Evolutionary conservation across 768 basidiomycete genomes (phyloP), one percentile per base, ranked within the genome.

Genomic region (Hericium coralloides): DNA sequence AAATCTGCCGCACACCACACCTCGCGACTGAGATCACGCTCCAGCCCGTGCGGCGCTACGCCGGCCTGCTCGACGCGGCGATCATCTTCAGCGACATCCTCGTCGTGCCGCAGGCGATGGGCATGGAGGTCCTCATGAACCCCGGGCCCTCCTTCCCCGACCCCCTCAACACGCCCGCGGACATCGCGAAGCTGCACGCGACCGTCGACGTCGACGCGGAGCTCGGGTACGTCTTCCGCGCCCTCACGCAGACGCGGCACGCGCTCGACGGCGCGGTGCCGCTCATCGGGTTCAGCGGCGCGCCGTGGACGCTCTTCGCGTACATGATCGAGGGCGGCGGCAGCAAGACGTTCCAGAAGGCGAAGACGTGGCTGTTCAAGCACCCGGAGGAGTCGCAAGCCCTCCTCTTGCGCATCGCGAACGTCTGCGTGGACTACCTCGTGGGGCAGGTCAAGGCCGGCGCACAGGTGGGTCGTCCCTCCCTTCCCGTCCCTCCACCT

Each of bases 31-130:
- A 92, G 67, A 76, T 99, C 65, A 98, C 97, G 14, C 71, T 98
- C 18, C 97, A 98, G 70, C 97, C 97, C 52, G 92, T 98, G 65
- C 82, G 86, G 52, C 84, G 93, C 48, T 98, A 89, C 72, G 69
- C 82, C 2, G 91, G 86, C 48, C 79, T 95, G 38, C 71, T 99
- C 65, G 97, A 98, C 71, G 95, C 95, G 10, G 82, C 93, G 55
- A 98, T 98, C 74, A 98, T 98, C 71, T 99, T 99, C 77, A 90
- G 85, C 64, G 97, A 98, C 69, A 99, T 98, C 73, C 87, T 99
- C 61, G 95, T 99, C 69, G 77, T 99, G 56, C 97, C 97, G 0
- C 95, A 98, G 68, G 97, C 97, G 20, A 84, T 99, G 85, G 97
- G 97, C 17, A 89, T 99, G 85, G 87, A 87, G 65, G 88, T 93